Conservation (phyloP, 176 grass and related monocot species). For the Oryza coarctata region DNA sequence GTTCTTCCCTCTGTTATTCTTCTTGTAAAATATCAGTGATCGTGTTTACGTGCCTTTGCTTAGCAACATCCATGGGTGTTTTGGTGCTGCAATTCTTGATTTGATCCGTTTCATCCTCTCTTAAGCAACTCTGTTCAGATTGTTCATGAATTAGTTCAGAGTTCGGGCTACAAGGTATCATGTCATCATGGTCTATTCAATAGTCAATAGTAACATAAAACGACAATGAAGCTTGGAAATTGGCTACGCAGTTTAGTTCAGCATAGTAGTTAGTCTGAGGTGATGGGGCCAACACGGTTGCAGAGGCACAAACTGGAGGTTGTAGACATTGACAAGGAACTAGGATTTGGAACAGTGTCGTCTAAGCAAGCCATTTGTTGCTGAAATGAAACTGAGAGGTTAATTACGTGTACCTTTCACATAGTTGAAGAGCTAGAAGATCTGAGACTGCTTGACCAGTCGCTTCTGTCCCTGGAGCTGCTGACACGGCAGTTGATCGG, state of each 20-base stretch:
- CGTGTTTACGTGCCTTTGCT: neutral
- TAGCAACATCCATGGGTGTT: neutral
- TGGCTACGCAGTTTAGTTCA: no score
- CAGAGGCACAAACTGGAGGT: neutral
- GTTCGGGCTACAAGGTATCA: neutral
- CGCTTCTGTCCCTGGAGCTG: neutral
- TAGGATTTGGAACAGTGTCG: neutral
- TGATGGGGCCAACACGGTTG: no score
- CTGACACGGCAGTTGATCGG: slow-evolving; percentile 11
- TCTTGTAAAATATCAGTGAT: neutral
- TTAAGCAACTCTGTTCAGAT: neutral
- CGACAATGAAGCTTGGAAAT: neutral
- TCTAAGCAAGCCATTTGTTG: neutral
- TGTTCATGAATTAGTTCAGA: neutral
- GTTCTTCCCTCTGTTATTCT: neutral
- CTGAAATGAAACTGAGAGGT: neutral
- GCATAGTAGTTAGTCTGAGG: no score
- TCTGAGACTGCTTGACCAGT: neutral
- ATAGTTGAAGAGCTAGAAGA: neutral
- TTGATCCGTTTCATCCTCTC: neutral
- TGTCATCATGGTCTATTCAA: neutral
- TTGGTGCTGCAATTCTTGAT: neutral
- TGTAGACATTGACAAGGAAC: neutral
- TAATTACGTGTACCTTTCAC: neutral
- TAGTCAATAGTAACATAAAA: neutral